Evolutionary conservation across 768 basidiomycete species (phyloP).

Genomic region (Dendrothele bispora): DNA sequence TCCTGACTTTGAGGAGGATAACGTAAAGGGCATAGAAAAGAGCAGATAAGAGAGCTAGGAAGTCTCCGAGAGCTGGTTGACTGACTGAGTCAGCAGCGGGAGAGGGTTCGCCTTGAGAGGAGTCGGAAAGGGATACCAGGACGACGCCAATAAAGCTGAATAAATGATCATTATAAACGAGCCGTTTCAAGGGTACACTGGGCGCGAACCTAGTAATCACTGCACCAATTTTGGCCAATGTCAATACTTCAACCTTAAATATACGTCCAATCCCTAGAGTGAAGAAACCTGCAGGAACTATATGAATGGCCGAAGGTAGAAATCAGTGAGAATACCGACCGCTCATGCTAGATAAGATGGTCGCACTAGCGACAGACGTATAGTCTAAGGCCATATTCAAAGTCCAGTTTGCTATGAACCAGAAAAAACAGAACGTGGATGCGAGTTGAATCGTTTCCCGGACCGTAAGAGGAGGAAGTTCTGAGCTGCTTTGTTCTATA

Average conservation of each 20-base stretch:
- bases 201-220: conserved; percentile 73
- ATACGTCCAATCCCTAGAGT: conserved; percentile 83
- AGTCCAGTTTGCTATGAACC: conserved; percentile 74
- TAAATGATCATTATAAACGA: background rate
- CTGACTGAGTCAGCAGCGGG: conserved; percentile 14
- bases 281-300: conserved; percentile 76
- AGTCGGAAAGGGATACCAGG: conserved; percentile 89
- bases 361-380: conserved; percentile 94
- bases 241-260: conserved; percentile 79
- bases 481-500: too few relatives aligned
- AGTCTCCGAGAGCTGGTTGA: conserved; percentile 61
- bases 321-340: conserved; percentile 47
- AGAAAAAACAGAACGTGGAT: conserved; percentile 78
- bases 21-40: conserved; percentile 88
- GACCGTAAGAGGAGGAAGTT: conserved; percentile 47
- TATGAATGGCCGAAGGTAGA: background rate
- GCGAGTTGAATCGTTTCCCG: conserved; percentile 80
- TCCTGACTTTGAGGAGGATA: conserved; percentile 84
- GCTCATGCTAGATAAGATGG: conserved; percentile 86
- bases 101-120: conserved; percentile 36
- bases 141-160: conserved; percentile 80
- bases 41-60: conserved; percentile 83
- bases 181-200: background rate
- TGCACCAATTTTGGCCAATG: conserved; percentile 69
- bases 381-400: conserved; percentile 81